These are phyloP conservation scores for Salvia splendens DNA, from an alignment of 257 asterid genomes.

Conservation along the genomic window DNA sequence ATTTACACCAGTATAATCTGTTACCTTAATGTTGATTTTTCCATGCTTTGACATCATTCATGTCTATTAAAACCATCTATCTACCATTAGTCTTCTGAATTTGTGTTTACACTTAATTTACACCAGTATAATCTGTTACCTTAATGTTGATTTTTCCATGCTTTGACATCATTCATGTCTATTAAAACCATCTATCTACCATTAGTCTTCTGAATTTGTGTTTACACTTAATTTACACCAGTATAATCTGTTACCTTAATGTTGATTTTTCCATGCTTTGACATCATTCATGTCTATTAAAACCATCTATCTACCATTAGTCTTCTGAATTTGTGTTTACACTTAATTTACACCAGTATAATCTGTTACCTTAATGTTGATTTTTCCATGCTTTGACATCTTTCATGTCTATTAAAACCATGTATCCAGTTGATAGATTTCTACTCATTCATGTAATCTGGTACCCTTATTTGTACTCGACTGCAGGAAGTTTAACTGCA, in stretches of 20 bases:
- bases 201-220: not conserved
- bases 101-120: slow-evolving; percentile 1
- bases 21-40: not conserved
- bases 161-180: not conserved
- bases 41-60: not conserved
- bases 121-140: not conserved
- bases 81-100: not conserved
- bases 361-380: not conserved
- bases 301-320: not conserved
- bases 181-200: not conserved
- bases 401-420: not conserved
- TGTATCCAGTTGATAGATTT: not conserved
- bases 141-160: not conserved
- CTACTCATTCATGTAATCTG: not conserved
- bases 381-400: not conserved
- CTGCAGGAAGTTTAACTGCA: not conserved
- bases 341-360: not conserved
- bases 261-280: not conserved
- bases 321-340: not conserved
- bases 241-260: not conserved
- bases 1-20: not conserved
- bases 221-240: not conserved
- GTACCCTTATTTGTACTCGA: not conserved
- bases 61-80: not conserved
- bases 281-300: not conserved